Evolutionary conservation across 2,329 filamentous ascomycete species (phyloP), one percentile per base, ranked within the genome.

Genomic region (Xylariales sp.): DNA sequence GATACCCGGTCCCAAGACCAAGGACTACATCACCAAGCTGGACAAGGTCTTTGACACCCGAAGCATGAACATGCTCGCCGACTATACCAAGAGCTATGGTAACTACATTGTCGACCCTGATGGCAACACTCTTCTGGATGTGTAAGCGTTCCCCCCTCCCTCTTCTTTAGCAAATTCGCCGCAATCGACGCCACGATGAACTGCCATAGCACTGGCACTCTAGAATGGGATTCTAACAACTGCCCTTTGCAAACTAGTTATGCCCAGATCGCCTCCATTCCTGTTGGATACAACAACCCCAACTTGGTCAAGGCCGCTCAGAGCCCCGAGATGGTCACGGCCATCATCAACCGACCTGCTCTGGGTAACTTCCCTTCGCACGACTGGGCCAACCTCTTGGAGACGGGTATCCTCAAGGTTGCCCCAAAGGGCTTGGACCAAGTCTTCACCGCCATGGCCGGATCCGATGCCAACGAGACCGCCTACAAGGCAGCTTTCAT

Each of bases 401-500:
- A 85, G 65, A 79, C 81, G 3, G 88, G 89, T 52, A 79, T 94
- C 45, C 79, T 96, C 51, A 81, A 78, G 54, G 88, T 87, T 33
- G 88, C 89, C 0, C 90, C 89, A 42, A 84, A 83, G 60, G 89
- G 89, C 23, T 69, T 91, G 46, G 69, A 89, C 70, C 86, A 95
- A 63, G 88, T 95, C 51, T 95, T 95, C 69, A 95, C 89, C 14
- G 88, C 84, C 48, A 85, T 88, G 72, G 80, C 88, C 38, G 89
- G 89, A 44, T 94, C 88, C 15, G 89, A 95, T 56, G 89, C 89
- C 64, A 95, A 95, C 67, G 90, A 95, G 69, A 85, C 87, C 23
- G 90, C 90, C 29, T 95, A 88, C 78, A 95, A 95, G 70, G 89
- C 89, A 7, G 89, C 90, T 34, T 95, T 95, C 69, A 95, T 95